Base-by-base conservation (phyloP, 371 early-diverging fungal genomes). In the Saksenaea oblongispora region DNA sequence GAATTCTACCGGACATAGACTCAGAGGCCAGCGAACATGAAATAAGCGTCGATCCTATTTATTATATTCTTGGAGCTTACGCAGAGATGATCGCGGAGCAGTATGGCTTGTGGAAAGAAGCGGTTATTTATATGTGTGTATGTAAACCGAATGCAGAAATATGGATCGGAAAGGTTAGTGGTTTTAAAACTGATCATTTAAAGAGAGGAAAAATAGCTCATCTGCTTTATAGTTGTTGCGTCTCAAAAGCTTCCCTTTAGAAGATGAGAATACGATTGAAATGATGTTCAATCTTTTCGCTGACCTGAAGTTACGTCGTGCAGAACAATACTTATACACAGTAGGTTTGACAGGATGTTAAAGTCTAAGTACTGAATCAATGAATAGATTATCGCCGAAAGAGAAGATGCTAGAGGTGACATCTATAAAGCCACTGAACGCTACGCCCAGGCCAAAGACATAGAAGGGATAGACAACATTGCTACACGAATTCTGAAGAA, bases 71-170 rank as follows among this genome's bases (percentile, higher is more conserved):
- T 18, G 14, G 67, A n/a, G 13, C 54, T 3, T 79, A 73, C 56
- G 79, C 72, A 11, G 42, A 47, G 1, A 28, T 1, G 14, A 59
- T 79, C 26, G 68, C 66, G 4, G 13, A 54, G 1, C 57, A 69
- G 18, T 58, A 62, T 10, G 58, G 54, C 10, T 67, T 79, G 72
- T 72, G 71, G 74, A 62, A 64, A 10, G 76, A 79, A 55, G 76
- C 79, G 0, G 26, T 79, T 0, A 37, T 47, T 0, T 79, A 75
- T 53, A 44, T 73, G 7, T 60, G 18, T 28, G 34, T 57, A 13
- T 79, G 79, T 47, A 27, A 54, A 47, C 34, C 58, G 7, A 75
- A 78, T 28, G 60, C 62, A 11, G 74, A 70, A 42, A 35, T 57
- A 17, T 79, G 79, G 79, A 65, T 66, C 5, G 58, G 56, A 35